Evolutionary conservation across 108 stramenopile genomes (phyloP).

Genomic region (Pseudonitzschia multiseries): DNA sequence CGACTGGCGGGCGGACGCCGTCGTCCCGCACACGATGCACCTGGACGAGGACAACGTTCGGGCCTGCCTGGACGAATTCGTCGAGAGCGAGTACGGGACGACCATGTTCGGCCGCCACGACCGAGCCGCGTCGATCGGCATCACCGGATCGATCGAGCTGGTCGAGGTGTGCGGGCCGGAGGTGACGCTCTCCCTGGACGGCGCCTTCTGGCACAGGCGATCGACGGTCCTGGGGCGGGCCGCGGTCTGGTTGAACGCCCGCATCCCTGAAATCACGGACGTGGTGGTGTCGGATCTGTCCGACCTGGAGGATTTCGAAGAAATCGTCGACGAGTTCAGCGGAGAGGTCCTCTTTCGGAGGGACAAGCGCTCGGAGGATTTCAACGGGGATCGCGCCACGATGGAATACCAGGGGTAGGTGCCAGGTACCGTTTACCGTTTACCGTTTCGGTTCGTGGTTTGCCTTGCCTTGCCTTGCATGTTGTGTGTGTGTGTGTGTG

Average conservation of each 20-base stretch:
- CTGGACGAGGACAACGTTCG: constrained; percentile 65
- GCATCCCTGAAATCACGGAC: constrained; percentile 73
- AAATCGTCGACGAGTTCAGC: constrained; percentile 65
- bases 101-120: constrained; percentile 82
- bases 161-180: constrained; percentile 69
- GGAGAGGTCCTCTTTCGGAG: constrained; percentile 60
- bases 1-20: constrained; percentile 65
- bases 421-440: too few relatives aligned
- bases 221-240: constrained; percentile 74
- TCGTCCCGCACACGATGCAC: constrained; percentile 30
- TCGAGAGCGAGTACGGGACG: constrained; percentile 69
- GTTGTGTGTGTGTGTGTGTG: too few relatives aligned
- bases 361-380: constrained; percentile 62
- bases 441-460: too few relatives aligned
- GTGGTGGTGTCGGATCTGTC: constrained; percentile 47
- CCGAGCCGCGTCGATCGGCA: constrained; percentile 40
- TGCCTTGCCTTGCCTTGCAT: too few relatives aligned
- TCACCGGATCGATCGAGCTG: constrained; percentile 68
- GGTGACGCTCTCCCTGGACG: constrained; percentile 45
- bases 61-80: constrained; percentile 58
- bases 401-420: constrained; percentile 78
- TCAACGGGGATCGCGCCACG: constrained; percentile 73
- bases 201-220: constrained; percentile 74
- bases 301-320: constrained; percentile 70
- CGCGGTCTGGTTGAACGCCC: constrained; percentile 77